phyloP scores from a whole-genome alignment of 2,329 filamentous ascomycete genomes.

The Botryotinia calthae region DNA sequence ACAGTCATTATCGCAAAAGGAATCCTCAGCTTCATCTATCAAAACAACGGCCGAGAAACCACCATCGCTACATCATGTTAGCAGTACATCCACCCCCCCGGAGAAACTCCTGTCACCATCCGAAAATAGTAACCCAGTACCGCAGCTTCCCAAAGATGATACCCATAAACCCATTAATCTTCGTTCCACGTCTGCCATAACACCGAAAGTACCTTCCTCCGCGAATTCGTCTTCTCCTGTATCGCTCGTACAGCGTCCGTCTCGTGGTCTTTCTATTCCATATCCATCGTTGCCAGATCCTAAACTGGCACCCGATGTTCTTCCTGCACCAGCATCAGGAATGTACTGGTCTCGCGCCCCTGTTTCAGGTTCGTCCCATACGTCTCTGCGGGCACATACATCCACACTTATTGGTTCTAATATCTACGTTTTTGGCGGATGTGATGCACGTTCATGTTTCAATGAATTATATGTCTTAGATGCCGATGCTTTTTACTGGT shows the following conservation, averaged over 20 bases:
- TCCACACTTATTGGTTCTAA: constrained; percentile 65
- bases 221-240: constrained; percentile 30
- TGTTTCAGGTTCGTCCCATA: constrained; percentile 60
- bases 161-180: constrained; percentile 46
- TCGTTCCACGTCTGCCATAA: constrained; percentile 48
- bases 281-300: constrained; percentile 59
- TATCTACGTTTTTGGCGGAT: constrained; percentile 67
- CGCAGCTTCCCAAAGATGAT: constrained; percentile 24
- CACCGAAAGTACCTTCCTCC: constrained; percentile 31
- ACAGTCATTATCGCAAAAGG: constrained; percentile 38
- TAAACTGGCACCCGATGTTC: constrained; percentile 56
- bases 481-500: constrained; percentile 69
- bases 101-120: constrained; percentile 30
- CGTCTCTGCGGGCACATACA: constrained; percentile 63
- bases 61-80: constrained; percentile 26
- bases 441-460: constrained; percentile 65
- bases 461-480: constrained; percentile 68
- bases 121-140: constrained; percentile 23
- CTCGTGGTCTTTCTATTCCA: constrained; percentile 44
- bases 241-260: constrained; percentile 28
- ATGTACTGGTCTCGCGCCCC: constrained; percentile 71
- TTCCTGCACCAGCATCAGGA: constrained; percentile 62
- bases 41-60: constrained; percentile 28
- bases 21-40: constrained; percentile 28
- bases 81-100: constrained; percentile 23